A percentile compares a stretch with the other conserved stretches of the same genome.
Conservation (phyloP, 495 filamentous ascomycete genomes). For the Glonium stellatum region DNA sequence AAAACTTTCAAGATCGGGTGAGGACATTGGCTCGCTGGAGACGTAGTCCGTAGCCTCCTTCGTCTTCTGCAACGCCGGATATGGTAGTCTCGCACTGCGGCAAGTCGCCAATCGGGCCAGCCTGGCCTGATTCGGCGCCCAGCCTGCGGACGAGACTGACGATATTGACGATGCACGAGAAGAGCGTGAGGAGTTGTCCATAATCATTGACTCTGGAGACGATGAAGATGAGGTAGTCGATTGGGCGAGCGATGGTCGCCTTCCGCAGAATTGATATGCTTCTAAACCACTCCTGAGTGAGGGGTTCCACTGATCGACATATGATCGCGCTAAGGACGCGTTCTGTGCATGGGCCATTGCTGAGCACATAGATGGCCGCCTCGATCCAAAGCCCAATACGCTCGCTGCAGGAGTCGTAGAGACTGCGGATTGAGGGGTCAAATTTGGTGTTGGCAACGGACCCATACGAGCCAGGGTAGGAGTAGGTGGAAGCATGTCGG, state of each 20-base stretch:
- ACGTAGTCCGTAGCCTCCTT: constrained; percentile 50
- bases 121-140: constrained; percentile 55
- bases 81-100: constrained; percentile 60
- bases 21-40: constrained; percentile 34
- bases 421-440: constrained; percentile 69
- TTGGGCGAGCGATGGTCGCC: constrained; percentile 53
- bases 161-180: constrained; percentile 46
- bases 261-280: constrained; percentile 45
- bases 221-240: constrained; percentile 74
- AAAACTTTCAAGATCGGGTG: constrained; percentile 28
- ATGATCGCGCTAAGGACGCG: constrained; percentile 57
- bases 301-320: constrained; percentile 36
- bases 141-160: constrained; percentile 51
- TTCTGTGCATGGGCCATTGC: constrained; percentile 74
- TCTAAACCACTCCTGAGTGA: constrained; percentile 49
- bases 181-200: constrained; percentile 59
- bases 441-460: constrained; percentile 68
- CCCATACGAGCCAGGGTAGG: constrained; percentile 51
- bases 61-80: constrained; percentile 29
- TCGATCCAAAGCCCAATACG: constrained; percentile 48
- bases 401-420: constrained; percentile 89
- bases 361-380: constrained; percentile 63
- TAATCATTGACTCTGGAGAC: constrained; percentile 87
- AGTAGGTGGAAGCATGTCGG: constrained; percentile 33
- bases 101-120: constrained; percentile 78